Conservation (phyloP, 1,284 basidiomycete genomes). For the Cerrena zonata region DNA sequence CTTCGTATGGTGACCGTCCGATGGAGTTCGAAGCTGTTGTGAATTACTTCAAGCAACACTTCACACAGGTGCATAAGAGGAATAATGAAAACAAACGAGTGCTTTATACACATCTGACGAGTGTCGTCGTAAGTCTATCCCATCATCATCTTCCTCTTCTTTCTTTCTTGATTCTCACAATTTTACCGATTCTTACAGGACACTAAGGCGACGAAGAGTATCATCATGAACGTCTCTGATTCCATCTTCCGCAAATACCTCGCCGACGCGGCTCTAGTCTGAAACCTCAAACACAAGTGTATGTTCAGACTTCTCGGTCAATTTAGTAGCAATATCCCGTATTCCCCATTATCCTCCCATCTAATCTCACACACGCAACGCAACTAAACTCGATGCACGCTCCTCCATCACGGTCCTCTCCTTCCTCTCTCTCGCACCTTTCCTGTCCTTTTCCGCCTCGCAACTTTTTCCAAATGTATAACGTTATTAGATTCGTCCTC, state of each 20-base stretch:
- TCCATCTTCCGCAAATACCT: conserved; percentile 33
- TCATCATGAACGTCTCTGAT: conserved; percentile 62
- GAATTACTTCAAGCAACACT: conserved; percentile 78
- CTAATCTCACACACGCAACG: too few relatives aligned
- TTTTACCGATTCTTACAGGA: too few relatives aligned
- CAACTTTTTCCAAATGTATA: conserved; percentile 2
- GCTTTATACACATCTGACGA: conserved; percentile 74
- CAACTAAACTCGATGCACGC: too few relatives aligned
- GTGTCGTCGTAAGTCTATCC: conserved; percentile 56
- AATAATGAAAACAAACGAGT: conserved; percentile 75
- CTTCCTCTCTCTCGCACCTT: conserved; percentile 7
- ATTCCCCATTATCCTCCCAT: too few relatives aligned
- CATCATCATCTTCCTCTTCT: conserved; percentile 1
- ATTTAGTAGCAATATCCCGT: too few relatives aligned
- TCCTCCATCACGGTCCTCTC: conserved; percentile 9
- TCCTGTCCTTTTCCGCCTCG: conserved; percentile 8
- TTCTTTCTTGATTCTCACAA: too few relatives aligned
- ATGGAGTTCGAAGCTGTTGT: conserved; percentile 77
- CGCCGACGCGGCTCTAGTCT: conserved; percentile 30
- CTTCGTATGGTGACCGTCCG: conserved; percentile 71
- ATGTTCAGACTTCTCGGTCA: too few relatives aligned
- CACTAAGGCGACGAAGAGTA: conserved; percentile 73
- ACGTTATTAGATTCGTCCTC: too few relatives aligned
- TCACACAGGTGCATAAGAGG: conserved; percentile 71
- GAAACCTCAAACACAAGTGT: too few relatives aligned